These are phyloP conservation scores for Aspergillus sp. DNA, from an alignment of 2,329 filamentous ascomycete genomes.

Conservation along the genomic window DNA sequence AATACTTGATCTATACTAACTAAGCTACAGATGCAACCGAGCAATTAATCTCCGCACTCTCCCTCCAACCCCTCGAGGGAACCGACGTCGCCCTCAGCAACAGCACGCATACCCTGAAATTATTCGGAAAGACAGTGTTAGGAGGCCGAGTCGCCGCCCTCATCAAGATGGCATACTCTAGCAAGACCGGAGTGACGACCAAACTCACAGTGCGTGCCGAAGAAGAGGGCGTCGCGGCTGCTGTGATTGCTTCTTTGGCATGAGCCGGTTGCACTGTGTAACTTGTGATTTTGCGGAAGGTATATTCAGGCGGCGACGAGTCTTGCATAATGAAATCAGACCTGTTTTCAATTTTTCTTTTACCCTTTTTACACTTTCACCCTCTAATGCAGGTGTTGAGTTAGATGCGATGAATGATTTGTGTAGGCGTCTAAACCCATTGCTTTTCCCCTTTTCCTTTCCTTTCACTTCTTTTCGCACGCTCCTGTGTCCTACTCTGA, in stretches of 20 bases:
- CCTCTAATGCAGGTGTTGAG: slow-evolving; percentile 21
- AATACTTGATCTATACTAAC: slow-evolving; percentile 24
- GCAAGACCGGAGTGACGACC: slow-evolving; percentile 90
- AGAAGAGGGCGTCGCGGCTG: slow-evolving; percentile 82
- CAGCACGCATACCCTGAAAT: slow-evolving; percentile 89
- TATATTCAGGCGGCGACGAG: slow-evolving; percentile 17
- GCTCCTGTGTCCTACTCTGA: background rate
- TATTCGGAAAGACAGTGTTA: slow-evolving; percentile 91
- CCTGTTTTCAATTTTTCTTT: slow-evolving; percentile 14
- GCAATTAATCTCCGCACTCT: slow-evolving; percentile 80
- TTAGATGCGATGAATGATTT: slow-evolving; percentile 24
- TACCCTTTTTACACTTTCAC: slow-evolving; percentile 7
- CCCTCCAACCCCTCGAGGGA: slow-evolving; percentile 89
- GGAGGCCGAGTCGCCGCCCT: slow-evolving; percentile 85
- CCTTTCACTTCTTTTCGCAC: background rate
- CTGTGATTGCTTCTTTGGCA: slow-evolving; percentile 81
- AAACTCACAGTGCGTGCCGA: slow-evolving; percentile 92
- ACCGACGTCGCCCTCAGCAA: slow-evolving; percentile 86
- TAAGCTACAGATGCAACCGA: slow-evolving; percentile 78
- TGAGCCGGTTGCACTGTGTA: slow-evolving; percentile 38
- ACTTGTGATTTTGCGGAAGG: slow-evolving; percentile 4
- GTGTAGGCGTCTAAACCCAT: slow-evolving; percentile 19
- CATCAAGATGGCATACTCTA: slow-evolving; percentile 90
- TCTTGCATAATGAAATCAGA: slow-evolving; percentile 25
- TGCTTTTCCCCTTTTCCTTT: slow-evolving; percentile 5